phyloP scores from a whole-genome alignment of 2,329 filamentous ascomycete species.

The Botryotinia calthae region DNA sequence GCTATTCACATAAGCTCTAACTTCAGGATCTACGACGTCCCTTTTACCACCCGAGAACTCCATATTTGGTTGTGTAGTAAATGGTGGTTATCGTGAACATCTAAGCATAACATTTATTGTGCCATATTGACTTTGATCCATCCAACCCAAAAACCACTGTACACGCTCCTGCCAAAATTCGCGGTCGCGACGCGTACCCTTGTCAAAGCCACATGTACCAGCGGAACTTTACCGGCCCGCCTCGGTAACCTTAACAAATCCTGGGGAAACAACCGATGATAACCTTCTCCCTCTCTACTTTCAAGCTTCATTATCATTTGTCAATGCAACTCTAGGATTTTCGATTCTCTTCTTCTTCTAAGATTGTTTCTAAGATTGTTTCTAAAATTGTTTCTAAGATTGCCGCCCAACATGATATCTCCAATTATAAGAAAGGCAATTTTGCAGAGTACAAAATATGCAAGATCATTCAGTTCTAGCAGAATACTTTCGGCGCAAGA shows the following conservation, averaged over 20 bases:
- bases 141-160: slow-evolving; percentile 25
- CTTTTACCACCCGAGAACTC: slow-evolving; percentile 51
- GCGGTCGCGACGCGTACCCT: slow-evolving; percentile 19
- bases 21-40: slow-evolving; percentile 81
- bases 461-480: slow-evolving; percentile 67
- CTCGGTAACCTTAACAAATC: slow-evolving; percentile 2
- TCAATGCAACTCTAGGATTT: not conserved
- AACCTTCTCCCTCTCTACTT: not conserved
- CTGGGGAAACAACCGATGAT: slow-evolving; percentile 13
- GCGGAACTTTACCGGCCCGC: slow-evolving; percentile 11
- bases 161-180: slow-evolving; percentile 24
- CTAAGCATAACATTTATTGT: slow-evolving; percentile 5
- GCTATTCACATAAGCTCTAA: slow-evolving; percentile 89
- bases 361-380: not conserved
- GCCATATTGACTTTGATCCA: not conserved
- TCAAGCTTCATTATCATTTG: not conserved
- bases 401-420: slow-evolving; percentile 32
- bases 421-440: slow-evolving; percentile 32
- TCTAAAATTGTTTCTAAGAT: not conserved
- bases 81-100: not conserved
- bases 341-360: not conserved
- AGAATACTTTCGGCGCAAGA: slow-evolving; percentile 60
- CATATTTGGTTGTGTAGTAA: slow-evolving; percentile 44
- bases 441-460: slow-evolving; percentile 28
- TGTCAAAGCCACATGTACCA: slow-evolving; percentile 15